These are phyloP conservation scores for Asterochloris sp. DNA, from an alignment of 139 green algal genomes.

Conservation along the genomic window DNA sequence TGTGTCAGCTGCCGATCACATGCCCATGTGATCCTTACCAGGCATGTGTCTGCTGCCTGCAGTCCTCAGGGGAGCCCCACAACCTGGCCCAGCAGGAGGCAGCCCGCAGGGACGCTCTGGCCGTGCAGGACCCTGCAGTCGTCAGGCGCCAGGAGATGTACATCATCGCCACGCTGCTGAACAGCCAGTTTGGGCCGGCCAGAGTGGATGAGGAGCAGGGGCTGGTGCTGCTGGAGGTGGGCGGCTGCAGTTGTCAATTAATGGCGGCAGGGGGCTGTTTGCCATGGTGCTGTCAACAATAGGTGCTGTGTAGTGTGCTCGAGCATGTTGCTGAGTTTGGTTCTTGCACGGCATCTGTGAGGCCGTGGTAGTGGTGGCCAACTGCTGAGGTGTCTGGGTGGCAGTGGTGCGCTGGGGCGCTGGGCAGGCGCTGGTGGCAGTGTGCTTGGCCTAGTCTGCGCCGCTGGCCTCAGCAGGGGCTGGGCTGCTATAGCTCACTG, in stretches of 20 bases:
- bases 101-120: conserved; percentile 27
- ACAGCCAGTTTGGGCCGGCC: conserved; percentile 70
- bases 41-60: not conserved
- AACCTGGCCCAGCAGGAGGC: conserved; percentile 44
- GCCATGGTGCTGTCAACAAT: not conserved
- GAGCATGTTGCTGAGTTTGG: not conserved
- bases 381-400: no score
- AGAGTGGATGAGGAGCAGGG: conserved; percentile 44
- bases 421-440: no score
- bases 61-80: conserved; percentile 48
- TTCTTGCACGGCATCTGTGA: not conserved
- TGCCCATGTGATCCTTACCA: not conserved
- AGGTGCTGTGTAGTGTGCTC: not conserved
- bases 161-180: conserved; percentile 61
- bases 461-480: no score
- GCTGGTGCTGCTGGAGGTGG: conserved; percentile 32
- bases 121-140: conserved; percentile 9
- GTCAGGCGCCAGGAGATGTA: conserved; percentile 45
- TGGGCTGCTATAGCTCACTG: no score
- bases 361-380: not conserved
- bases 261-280: not conserved
- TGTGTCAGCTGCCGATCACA: no score
- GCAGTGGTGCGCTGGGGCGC: no score
- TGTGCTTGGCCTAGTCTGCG: no score
- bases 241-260: no score